Percentiles rank a stretch among this genome's conserved stretches.
Evolutionary conservation across 2,329 filamentous ascomycete genomes (phyloP).

Genomic region (Fusarium bactridioides): DNA sequence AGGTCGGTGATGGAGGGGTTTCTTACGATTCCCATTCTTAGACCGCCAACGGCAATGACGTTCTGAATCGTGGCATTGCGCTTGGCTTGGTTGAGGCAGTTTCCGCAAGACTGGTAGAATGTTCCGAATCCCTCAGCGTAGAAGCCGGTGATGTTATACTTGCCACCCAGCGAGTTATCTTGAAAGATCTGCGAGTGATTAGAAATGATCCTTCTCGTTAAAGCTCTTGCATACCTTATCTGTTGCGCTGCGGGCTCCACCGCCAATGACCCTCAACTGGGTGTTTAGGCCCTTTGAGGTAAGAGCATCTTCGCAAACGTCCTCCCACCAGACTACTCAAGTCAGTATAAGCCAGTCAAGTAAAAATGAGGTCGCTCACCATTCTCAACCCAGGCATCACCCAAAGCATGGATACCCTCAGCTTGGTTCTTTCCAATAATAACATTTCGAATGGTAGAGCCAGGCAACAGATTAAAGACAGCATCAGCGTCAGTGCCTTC

Average conservation of each 20-base stretch:
- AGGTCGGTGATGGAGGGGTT: accelerated
- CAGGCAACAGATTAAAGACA: slow-evolving; percentile 49
- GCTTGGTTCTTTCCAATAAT: slow-evolving; percentile 50
- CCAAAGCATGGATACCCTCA: slow-evolving; percentile 44
- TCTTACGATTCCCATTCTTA: slow-evolving; percentile 39
- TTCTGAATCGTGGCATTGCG: slow-evolving; percentile 43
- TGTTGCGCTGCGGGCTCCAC: slow-evolving; percentile 41
- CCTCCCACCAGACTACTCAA: slow-evolving; percentile 41
- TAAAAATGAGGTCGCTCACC: slow-evolving; percentile 1
- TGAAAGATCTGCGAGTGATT: slow-evolving; percentile 37
- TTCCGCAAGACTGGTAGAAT: slow-evolving; percentile 43
- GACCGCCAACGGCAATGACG: slow-evolving; percentile 38
- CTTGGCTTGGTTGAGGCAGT: slow-evolving; percentile 42
- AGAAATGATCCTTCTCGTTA: accelerated
- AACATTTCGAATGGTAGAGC: slow-evolving; percentile 49
- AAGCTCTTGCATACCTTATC: slow-evolving; percentile 30
- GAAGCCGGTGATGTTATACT: slow-evolving; percentile 45
- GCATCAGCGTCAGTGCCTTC: slow-evolving; percentile 53
- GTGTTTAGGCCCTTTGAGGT: slow-evolving; percentile 44
- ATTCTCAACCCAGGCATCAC: slow-evolving; percentile 45
- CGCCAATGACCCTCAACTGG: slow-evolving; percentile 41
- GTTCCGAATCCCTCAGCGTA: slow-evolving; percentile 42
- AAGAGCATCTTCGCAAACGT: slow-evolving; percentile 42
- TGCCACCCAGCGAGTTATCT: slow-evolving; percentile 43
- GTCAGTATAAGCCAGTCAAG: not conserved